Percentiles rank a stretch among this genome's conserved stretches.
Evolutionary conservation across 306 rosid genomes (phyloP).

Genomic region (Ammopiptanthus mongolicus): DNA sequence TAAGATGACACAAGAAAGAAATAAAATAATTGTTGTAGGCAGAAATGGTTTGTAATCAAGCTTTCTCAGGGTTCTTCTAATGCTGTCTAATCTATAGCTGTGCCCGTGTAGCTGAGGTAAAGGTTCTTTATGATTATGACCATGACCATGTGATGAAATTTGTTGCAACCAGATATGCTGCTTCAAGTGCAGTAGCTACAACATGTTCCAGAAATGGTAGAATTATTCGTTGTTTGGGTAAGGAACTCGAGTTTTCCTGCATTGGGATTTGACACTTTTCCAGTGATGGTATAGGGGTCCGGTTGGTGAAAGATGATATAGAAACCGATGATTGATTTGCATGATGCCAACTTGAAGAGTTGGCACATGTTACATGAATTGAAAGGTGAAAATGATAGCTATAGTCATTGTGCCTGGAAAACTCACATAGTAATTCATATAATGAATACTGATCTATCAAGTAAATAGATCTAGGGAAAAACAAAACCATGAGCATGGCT

Average conservation of each 20-base stretch:
- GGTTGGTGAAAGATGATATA: too few species aligned
- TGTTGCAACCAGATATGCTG: not conserved
- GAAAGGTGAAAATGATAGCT: too few species aligned
- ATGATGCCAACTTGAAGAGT: too few species aligned
- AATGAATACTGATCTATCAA: too few species aligned
- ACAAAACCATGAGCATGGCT: too few species aligned
- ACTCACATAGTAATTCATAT: too few species aligned
- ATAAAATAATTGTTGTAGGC: not conserved
- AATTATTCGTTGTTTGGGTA: not conserved
- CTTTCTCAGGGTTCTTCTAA: not conserved
- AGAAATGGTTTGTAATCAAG: not conserved
- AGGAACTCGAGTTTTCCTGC: slow-evolving; percentile 1
- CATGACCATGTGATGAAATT: not conserved
- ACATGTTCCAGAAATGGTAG: not conserved
- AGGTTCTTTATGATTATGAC: not conserved
- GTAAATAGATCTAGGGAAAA: too few species aligned
- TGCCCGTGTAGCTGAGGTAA: not conserved
- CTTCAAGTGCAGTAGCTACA: not conserved
- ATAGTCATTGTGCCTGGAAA: too few species aligned
- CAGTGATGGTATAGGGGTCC: too few species aligned
- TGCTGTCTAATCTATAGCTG: not conserved
- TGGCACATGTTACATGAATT: too few species aligned
- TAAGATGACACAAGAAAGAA: slow-evolving; percentile 38
- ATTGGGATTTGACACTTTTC: not conserved
- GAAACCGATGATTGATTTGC: too few species aligned